A percentile compares a stretch with the other conserved stretches of the same genome.
phyloP scores from a whole-genome alignment of 2,329 filamentous ascomycete species.

The Hypoxylon sp. region DNA sequence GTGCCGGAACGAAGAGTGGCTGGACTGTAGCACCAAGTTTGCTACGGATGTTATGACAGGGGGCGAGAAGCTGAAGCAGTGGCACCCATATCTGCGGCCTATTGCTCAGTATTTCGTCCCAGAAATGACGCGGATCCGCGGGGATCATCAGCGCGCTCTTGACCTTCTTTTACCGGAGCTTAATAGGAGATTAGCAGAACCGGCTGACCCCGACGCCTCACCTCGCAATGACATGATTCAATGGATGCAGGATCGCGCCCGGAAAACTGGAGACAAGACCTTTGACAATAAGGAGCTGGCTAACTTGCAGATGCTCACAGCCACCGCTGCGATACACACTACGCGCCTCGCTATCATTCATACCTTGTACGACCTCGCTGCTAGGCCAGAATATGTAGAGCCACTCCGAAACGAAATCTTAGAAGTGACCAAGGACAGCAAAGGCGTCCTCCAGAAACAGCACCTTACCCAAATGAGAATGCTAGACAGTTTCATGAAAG shows the following conservation, averaged over 20 bases:
- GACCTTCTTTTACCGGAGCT: constrained; percentile 49
- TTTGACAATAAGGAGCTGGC: constrained; percentile 51
- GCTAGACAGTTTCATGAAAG: constrained; percentile 59
- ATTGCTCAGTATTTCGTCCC: constrained; percentile 51
- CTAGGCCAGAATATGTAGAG: constrained; percentile 60
- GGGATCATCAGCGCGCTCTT: constrained; percentile 48
- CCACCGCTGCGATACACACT: constrained; percentile 57
- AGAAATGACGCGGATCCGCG: constrained; percentile 50
- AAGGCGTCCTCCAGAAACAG: constrained; percentile 48
- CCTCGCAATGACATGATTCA: constrained; percentile 51
- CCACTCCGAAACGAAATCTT: constrained; percentile 60
- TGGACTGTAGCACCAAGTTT: constrained; percentile 51
- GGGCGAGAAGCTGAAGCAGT: constrained; percentile 51
- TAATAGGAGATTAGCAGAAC: constrained; percentile 41
- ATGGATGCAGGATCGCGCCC: constrained; percentile 52
- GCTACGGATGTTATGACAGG: constrained; percentile 50
- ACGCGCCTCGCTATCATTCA: constrained; percentile 55
- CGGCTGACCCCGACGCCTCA: constrained; percentile 13
- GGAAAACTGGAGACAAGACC: constrained; percentile 46
- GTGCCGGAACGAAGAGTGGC: constrained; percentile 51
- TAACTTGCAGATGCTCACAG: constrained; percentile 53
- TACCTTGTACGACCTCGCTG: constrained; percentile 60
- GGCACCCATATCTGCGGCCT: constrained; percentile 50
- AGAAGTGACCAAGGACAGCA: constrained; percentile 47
- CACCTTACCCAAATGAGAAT: constrained; percentile 54